These are phyloP conservation scores for Bertia moriformis DNA, from an alignment of 2,329 filamentous ascomycete species.

Conservation along the genomic window DNA sequence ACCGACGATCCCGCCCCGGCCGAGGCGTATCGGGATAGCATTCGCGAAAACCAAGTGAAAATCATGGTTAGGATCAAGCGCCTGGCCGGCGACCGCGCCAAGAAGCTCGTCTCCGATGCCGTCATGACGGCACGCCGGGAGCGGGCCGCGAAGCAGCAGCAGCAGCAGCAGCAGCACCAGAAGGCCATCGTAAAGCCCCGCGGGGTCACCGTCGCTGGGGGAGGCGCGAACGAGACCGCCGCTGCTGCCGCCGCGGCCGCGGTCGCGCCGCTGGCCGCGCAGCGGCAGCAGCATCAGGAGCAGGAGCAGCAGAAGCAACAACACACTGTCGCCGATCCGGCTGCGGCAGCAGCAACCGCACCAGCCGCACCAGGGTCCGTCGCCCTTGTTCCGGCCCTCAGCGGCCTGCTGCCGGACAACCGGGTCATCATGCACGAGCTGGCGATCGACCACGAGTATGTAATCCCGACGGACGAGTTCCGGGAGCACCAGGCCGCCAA, in stretches of 20 bases:
- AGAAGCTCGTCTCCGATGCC: constrained; percentile 59
- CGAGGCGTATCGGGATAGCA: constrained; percentile 65
- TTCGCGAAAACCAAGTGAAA: constrained; percentile 68
- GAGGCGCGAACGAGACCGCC: too few species aligned
- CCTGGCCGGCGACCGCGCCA: constrained; percentile 57
- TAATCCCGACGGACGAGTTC: constrained; percentile 48
- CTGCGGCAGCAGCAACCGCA: constrained; percentile 9
- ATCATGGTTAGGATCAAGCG: constrained; percentile 68
- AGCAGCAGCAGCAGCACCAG: too few species aligned
- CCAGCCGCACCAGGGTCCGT: too few species aligned
- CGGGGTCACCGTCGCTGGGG: constrained; percentile 24
- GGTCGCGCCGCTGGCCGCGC: too few species aligned
- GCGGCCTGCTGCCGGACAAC: constrained; percentile 54
- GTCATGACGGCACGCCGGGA: constrained; percentile 57
- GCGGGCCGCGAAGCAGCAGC: constrained; percentile 44
- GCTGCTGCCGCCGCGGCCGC: too few species aligned
- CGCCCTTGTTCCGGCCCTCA: constrained; percentile 25
- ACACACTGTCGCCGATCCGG: constrained; percentile 6
- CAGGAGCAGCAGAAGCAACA: constrained; percentile 5
- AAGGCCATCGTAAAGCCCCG: constrained; percentile 59
- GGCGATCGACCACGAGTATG: constrained; percentile 65
- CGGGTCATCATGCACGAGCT: constrained; percentile 65
- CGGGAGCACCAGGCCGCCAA: constrained; percentile 37
- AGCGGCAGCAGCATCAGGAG: too few species aligned
- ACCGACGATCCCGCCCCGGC: constrained; percentile 61